These are phyloP conservation scores for Chytriomyces sp. DNA, from an alignment of 192 early-diverging fungal species.

Conservation along the genomic window DNA sequence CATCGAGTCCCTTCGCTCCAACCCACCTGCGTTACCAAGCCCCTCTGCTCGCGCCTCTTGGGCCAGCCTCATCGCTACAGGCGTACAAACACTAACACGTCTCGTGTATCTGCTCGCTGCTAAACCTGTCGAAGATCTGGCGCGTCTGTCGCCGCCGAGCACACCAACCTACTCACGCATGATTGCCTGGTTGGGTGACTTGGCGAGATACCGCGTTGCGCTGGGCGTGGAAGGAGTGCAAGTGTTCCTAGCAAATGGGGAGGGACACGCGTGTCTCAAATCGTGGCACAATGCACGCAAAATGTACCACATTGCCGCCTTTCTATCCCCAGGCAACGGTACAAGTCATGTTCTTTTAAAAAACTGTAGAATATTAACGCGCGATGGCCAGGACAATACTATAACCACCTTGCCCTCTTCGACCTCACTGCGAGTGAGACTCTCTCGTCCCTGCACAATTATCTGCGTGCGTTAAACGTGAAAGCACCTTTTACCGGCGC, in stretches of 20 bases:
- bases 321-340: slow-evolving; percentile 39
- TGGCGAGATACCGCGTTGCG: slow-evolving; percentile 35
- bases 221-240: slow-evolving; percentile 8
- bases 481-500: slow-evolving; percentile 38
- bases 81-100: slow-evolving; percentile 21
- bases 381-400: slow-evolving; percentile 34
- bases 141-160: slow-evolving; percentile 15
- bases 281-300: slow-evolving; percentile 12
- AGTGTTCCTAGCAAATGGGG: neutral
- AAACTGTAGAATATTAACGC: neutral
- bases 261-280: neutral
- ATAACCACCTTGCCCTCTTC: slow-evolving; percentile 45
- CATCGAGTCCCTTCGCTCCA: slow-evolving; percentile 26
- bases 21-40: neutral
- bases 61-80: slow-evolving; percentile 27
- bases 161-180: slow-evolving; percentile 32
- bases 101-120: neutral
- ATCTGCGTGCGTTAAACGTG: slow-evolving; percentile 38
- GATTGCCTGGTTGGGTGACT: slow-evolving; percentile 40
- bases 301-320: slow-evolving; percentile 33
- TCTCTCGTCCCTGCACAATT: slow-evolving; percentile 29
- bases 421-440: slow-evolving; percentile 11
- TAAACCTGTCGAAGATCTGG: neutral
- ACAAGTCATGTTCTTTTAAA: neutral
- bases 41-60: slow-evolving; percentile 20